Evolutionary conservation across 2,329 filamentous ascomycete genomes (phyloP).

Genomic region (Thielaviopsis euricoi): DNA sequence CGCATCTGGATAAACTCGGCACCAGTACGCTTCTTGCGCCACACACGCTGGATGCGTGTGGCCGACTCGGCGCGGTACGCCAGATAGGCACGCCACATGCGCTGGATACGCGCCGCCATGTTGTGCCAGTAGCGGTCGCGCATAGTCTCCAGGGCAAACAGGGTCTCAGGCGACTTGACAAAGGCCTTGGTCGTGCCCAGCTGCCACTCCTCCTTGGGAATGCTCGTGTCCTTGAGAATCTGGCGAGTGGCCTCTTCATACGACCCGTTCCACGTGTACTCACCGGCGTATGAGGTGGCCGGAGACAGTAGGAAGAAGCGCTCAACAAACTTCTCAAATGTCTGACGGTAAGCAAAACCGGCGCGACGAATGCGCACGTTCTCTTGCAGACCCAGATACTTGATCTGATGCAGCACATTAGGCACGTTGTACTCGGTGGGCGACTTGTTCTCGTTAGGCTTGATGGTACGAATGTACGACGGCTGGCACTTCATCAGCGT

Average conservation of each 20-base stretch:
- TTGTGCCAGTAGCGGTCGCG: slow-evolving; percentile 97
- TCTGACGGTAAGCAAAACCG: slow-evolving; percentile 91
- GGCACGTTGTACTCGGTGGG: slow-evolving; percentile 78
- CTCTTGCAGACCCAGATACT: slow-evolving; percentile 97
- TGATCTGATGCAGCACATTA: slow-evolving; percentile 95
- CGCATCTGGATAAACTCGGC: slow-evolving; percentile 77
- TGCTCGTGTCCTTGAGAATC: slow-evolving; percentile 91
- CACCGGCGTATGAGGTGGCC: slow-evolving; percentile 87
- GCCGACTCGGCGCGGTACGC: slow-evolving; percentile 86
- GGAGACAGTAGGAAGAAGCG: slow-evolving; percentile 91
- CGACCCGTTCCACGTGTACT: slow-evolving; percentile 90
- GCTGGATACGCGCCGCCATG: slow-evolving; percentile 94
- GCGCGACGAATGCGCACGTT: slow-evolving; percentile 95
- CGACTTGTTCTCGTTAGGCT: slow-evolving; percentile 98
- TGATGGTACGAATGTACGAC: slow-evolving; percentile 97
- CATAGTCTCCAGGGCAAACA: slow-evolving; percentile 96
- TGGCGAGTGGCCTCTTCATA: slow-evolving; percentile 75
- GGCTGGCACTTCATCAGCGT: slow-evolving; percentile 96
- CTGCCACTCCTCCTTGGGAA: slow-evolving; percentile 89
- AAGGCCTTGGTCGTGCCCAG: slow-evolving; percentile 95
- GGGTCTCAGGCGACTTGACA: slow-evolving; percentile 91
- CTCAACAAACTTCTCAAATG: slow-evolving; percentile 96
- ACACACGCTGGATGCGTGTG: slow-evolving; percentile 85
- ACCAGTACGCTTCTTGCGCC: slow-evolving; percentile 82
- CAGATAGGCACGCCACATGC: slow-evolving; percentile 92